phyloP scores from a whole-genome alignment of 169 alveolate species.

The Plasmodium ovale region DNA sequence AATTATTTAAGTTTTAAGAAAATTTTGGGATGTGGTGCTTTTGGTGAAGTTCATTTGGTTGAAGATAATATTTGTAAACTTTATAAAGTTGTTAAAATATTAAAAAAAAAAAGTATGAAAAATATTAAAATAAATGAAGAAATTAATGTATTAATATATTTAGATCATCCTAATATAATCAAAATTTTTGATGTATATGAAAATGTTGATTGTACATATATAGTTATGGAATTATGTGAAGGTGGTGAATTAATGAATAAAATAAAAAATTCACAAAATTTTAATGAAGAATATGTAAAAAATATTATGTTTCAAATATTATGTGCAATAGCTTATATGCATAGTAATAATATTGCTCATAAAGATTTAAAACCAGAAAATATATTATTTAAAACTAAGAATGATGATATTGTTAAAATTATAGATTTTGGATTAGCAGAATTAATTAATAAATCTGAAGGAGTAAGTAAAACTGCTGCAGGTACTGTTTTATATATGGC shows the following conservation, averaged over 20 bases:
- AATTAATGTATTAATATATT: conserved; percentile 73
- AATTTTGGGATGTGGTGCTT: conserved; percentile 83
- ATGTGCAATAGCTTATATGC: conserved; percentile 95
- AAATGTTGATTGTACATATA: conserved; percentile 91
- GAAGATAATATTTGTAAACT: conserved; percentile 76
- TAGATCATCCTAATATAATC: conserved; percentile 94
- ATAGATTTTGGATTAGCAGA: conserved; percentile 85
- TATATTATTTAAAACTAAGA: conserved; percentile 76
- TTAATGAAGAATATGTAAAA: conserved; percentile 93
- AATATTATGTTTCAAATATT: conserved; percentile 93
- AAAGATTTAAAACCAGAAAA: conserved; percentile 88
- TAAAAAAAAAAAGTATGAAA: conserved; percentile 71
- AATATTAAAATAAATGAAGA: conserved; percentile 72
- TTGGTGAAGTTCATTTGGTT: conserved; percentile 85
- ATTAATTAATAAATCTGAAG: conserved; percentile 80
- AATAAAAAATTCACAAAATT: conserved; percentile 90
- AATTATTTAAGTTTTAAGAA: conserved; percentile 78
- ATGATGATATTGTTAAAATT: conserved; percentile 80
- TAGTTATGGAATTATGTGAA: conserved; percentile 94
- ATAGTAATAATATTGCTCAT: conserved; percentile 89
- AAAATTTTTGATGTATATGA: conserved; percentile 94
- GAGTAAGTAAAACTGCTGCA: conserved; percentile 79
- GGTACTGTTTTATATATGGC: conserved; percentile 95
- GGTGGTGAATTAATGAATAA: conserved; percentile 98
- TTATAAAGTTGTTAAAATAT: conserved; percentile 69